These are phyloP conservation scores for Rhizopogon rudus DNA, from an alignment of 768 basidiomycete genomes.

Conservation along the genomic window DNA sequence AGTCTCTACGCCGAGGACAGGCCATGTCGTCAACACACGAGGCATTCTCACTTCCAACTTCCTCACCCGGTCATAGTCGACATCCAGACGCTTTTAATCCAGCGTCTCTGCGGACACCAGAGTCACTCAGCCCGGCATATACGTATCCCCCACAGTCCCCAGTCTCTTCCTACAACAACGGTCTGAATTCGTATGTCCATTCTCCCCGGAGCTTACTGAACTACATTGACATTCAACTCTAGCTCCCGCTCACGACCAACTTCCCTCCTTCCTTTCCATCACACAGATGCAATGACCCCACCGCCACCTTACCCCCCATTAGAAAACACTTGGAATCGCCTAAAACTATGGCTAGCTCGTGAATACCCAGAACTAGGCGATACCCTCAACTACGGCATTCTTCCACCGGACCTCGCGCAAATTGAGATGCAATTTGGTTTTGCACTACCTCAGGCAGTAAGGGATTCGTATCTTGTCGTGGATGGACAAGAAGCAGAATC, in stretches of 20 bases:
- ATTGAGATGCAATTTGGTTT: conserved; percentile 85
- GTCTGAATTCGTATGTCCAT: conserved; percentile 46
- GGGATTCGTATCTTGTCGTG: conserved; percentile 82
- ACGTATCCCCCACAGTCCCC: conserved; percentile 75
- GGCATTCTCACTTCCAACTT: conserved; percentile 81
- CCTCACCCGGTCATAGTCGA: conserved; percentile 51
- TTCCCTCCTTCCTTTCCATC: conserved; percentile 66
- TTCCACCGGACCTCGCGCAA: conserved; percentile 71
- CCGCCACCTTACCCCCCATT: conserved; percentile 66
- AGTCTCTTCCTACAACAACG: conserved; percentile 50
- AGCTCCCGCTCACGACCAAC: conserved; percentile 43
- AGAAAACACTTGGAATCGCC: conserved; percentile 76
- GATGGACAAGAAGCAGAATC: conserved; percentile 96
- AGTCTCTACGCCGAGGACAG: conserved; percentile 52
- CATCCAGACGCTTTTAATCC: conserved; percentile 60
- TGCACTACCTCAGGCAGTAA: conserved; percentile 77
- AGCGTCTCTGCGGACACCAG: conserved; percentile 46
- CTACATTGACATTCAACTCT: conserved; percentile 1
- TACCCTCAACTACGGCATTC: conserved; percentile 89
- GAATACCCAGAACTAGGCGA: conserved; percentile 95
- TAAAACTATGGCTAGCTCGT: conserved; percentile 74
- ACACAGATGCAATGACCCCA: conserved; percentile 38
- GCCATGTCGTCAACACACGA: conserved; percentile 78
- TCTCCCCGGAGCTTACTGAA: conserved; percentile 7
- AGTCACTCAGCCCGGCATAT: conserved; percentile 48